Percentiles rank a stretch among this genome's conserved stretches.
Evolutionary conservation across 2,329 filamentous ascomycete species (phyloP).

Genomic region (Stylonectria norvegica): DNA sequence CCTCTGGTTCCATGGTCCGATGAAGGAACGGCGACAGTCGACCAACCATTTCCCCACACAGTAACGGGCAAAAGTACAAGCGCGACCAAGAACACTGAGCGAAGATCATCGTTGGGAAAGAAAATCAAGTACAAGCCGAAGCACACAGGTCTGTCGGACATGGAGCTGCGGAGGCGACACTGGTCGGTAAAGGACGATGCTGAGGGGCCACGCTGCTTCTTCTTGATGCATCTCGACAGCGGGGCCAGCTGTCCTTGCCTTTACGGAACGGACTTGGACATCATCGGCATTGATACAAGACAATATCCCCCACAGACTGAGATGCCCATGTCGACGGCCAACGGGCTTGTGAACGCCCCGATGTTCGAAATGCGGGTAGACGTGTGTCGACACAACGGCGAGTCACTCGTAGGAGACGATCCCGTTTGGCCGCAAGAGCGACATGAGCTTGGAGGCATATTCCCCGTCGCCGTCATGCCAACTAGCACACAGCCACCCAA

Average conservation of each 20-base stretch:
- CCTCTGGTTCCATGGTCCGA: too few relatives aligned
- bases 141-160: conserved; percentile 1
- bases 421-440: conserved; percentile 23
- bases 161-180: conserved; percentile 1
- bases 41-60: too few relatives aligned
- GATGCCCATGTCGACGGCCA: conserved; percentile 15
- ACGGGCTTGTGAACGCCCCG: conserved; percentile 5
- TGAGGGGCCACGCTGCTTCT: conserved; percentile 17
- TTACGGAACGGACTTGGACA: conserved; percentile 16
- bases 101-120: conserved; percentile 10
- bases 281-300: conserved; percentile 18
- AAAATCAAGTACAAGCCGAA: conserved; percentile 15
- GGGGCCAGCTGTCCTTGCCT: conserved; percentile 22
- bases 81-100: too few relatives aligned
- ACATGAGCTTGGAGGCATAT: conserved; percentile 22
- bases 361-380: conserved; percentile 26
- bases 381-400: conserved; percentile 22
- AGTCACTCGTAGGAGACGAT: conserved; percentile 22
- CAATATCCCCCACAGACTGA: conserved; percentile 21
- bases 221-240: conserved; percentile 26
- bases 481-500: conserved; percentile 1
- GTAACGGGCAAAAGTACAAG: too few relatives aligned
- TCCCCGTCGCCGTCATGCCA: conserved; percentile 21
- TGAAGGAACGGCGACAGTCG: too few relatives aligned
- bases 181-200: conserved; percentile 14